Evolutionary conservation across 192 early-diverging fungal species (phyloP).

Genomic region (Coemansia javaensis): DNA sequence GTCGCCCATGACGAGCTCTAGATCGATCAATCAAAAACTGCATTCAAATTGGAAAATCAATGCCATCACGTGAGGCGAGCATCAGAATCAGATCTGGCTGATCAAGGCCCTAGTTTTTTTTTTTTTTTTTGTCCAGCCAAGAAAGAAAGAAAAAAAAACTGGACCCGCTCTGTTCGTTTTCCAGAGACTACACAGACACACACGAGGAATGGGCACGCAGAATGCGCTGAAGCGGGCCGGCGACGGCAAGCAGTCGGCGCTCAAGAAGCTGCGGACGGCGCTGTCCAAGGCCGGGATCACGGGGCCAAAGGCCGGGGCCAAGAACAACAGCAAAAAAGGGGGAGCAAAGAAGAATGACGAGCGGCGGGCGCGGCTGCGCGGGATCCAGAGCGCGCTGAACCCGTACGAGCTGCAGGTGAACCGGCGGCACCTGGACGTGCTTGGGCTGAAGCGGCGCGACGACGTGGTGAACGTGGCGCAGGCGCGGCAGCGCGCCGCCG

Average conservation of each 20-base stretch:
- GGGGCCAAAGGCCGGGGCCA: constrained; percentile 61
- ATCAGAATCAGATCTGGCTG: too few relatives aligned
- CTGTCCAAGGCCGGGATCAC: constrained; percentile 75
- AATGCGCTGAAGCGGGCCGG: constrained; percentile 6
- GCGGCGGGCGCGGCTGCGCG: constrained; percentile 32
- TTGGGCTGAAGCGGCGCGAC: constrained; percentile 81
- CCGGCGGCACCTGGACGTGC: constrained; percentile 73
- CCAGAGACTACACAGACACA: too few relatives aligned
- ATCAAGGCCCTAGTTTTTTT: too few relatives aligned
- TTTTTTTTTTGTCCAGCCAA: too few relatives aligned
- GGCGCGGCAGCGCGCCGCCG: constrained; percentile 75
- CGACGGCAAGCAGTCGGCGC: constrained; percentile 57
- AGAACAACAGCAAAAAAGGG: constrained; percentile 65
- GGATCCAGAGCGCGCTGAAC: constrained; percentile 57
- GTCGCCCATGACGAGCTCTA: too few relatives aligned
- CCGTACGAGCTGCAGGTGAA: constrained; percentile 89
- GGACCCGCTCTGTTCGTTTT: too few relatives aligned
- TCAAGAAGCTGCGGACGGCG: constrained; percentile 75
- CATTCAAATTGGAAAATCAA: too few relatives aligned
- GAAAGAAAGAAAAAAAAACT: too few relatives aligned
- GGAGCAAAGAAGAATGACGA: constrained; percentile 43
- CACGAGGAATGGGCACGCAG: constrained; percentile 8
- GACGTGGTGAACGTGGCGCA: constrained; percentile 72
- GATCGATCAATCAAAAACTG: too few relatives aligned
- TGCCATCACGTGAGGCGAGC: too few relatives aligned